Base-by-base conservation (phyloP, 2,329 filamentous ascomycete species). In the Cladosporium sp. region DNA sequence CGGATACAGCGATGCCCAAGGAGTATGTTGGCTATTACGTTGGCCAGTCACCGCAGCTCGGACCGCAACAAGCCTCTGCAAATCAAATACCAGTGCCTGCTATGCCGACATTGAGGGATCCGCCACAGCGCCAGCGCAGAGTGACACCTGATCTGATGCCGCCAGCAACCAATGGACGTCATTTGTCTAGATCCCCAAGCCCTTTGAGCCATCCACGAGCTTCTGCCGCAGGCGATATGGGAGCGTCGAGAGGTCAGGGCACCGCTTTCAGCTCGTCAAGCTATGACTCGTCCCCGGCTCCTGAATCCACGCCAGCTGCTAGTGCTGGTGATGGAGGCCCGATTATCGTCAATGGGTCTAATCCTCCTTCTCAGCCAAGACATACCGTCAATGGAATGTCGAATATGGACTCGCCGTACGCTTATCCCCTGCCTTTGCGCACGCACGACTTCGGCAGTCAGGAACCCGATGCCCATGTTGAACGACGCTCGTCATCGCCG, bases 1-100 rank as follows among this genome's bases (percentile, higher is more conserved):
- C 58, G 7, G 63, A 67, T 12, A 65, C 63, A 47, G 66, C 67
- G 9, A 67, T 70, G 42, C 71, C 73, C 1, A 76, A 76, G 56
- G 74, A 77, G 52, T 77, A 76, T 55, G 65, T 75, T 11, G 74
- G 74, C 3, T 77, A 77, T 57, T 74, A 71, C 50, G 64, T 76
- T 38, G 69, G 67, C 9, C 71, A 75, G 20, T 71, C 73, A 39
- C 64, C 68, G 8, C 64, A 67, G 51, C 61, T 68, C 42, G 60
- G 65, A 13, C 66, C 65, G 18, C 64, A 66, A 40, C 63, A 60
- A 48, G 54, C 59, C 15, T 47, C 51, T 29, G 47, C 51, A 7
- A 51, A 50, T 15, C 61, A 66, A 33, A 65, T 69, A 41, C 63
- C 64, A 40, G 57, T 62, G 25, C 68, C 66, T 7, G 52, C 57